Evolutionary conservation across 2,329 filamentous ascomycete genomes (phyloP).

Genomic region (Pestalotiopsis sp.): DNA sequence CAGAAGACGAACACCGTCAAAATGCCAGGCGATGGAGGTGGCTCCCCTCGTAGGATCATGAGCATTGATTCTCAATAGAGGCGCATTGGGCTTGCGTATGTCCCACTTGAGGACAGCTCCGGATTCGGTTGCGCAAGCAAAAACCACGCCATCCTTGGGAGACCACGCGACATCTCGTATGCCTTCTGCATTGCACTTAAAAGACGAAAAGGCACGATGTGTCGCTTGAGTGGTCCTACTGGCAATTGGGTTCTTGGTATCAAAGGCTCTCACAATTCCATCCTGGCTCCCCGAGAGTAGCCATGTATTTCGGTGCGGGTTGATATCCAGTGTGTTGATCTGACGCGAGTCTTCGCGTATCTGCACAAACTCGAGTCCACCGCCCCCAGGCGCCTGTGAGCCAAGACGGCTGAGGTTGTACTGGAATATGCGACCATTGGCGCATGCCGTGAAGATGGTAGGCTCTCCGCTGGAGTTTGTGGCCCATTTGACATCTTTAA

Average conservation of each 20-base stretch:
- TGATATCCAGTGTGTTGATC: constrained; percentile 65
- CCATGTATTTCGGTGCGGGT: constrained; percentile 59
- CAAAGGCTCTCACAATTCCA: constrained; percentile 64
- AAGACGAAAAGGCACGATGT: constrained; percentile 49
- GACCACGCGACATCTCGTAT: constrained; percentile 69
- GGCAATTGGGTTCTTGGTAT: constrained; percentile 52
- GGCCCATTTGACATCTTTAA: constrained; percentile 64
- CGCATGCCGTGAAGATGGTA: constrained; percentile 64
- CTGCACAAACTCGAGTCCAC: constrained; percentile 58
- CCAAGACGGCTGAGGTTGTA: constrained; percentile 61
- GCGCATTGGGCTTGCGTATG: constrained; percentile 54
- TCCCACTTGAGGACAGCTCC: constrained; percentile 68
- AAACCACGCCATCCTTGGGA: constrained; percentile 61
- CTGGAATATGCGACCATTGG: constrained; percentile 65
- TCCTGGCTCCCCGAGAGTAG: constrained; percentile 67
- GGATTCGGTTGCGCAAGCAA: constrained; percentile 66
- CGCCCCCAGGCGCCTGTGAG: constrained; percentile 39
- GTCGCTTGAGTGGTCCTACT: constrained; percentile 51
- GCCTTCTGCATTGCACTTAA: constrained; percentile 55
- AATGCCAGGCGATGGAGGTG: constrained; percentile 67
- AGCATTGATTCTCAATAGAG: constrained; percentile 61
- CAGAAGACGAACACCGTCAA: constrained; percentile 66
- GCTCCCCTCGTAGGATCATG: constrained; percentile 59
- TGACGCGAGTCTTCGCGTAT: constrained; percentile 64
- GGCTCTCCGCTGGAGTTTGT: constrained; percentile 45